Evolutionary conservation across 495 filamentous ascomycete species (phyloP), one percentile per base, ranked within the genome.

Genomic region (Podospora sp.): DNA sequence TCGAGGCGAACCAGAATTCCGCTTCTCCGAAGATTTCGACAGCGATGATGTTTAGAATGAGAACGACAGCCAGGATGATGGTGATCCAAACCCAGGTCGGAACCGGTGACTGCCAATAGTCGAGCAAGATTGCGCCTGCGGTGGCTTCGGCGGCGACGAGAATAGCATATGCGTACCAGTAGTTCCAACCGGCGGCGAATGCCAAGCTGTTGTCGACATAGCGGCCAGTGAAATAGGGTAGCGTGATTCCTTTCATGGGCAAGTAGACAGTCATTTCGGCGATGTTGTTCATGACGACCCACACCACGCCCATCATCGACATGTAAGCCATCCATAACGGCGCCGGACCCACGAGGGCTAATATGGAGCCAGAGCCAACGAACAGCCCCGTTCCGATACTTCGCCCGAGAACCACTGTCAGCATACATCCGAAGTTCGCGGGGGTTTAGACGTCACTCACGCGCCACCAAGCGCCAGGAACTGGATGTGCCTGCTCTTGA

Each of bases 171-270:
- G 80, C 79, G 56, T 85, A 83, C 81, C 81, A 84, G 69, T 83
- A 90, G 68, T 92, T 93, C 90, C 90, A 93, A 18, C 92, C 92
- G 71, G 89, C 88, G 49, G 92, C 89, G 71, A 94, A 94, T 18
- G 91, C 91, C 70, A 94, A 78, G 71, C 88, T 89, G 12, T 87
- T 84, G 67, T 93, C 90, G 65, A 93, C 87, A 64, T 90, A 89
- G 57, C 91, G 89, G 63, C 88, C 81, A 22, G 90, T 90, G 68
- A 92, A 93, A 64, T 92, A 81, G 0, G 83, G 83, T 18, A 88
- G 75, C 3, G 83, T 84, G 49, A 82, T 81, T 12, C 85, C 85
- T 49, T 77, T 79, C 70, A 88, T 79, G 0, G 90, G 87, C 20
- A 92, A 83, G 78, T 87, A 91, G 49, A 88, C 88, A 25, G 86